Percentiles rank a stretch among this genome's conserved stretches.
Evolutionary conservation across 2,329 filamentous ascomycete genomes (phyloP).

Genomic region (Colletotrichum siamense): DNA sequence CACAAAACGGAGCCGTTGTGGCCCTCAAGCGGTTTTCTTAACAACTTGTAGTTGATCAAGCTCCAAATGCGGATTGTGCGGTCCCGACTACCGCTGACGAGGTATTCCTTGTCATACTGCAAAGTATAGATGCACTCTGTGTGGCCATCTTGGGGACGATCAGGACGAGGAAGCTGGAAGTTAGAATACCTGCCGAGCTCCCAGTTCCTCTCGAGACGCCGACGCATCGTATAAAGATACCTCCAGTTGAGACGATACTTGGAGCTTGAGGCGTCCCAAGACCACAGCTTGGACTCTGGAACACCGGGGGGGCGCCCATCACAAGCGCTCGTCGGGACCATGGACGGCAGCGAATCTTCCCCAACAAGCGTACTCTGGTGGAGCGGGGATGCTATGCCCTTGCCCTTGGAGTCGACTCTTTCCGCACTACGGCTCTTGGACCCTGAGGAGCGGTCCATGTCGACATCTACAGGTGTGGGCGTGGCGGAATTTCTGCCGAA

Average conservation of each 20-base stretch:
- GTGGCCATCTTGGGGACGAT: slow-evolving; percentile 82
- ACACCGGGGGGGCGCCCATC: slow-evolving; percentile 27
- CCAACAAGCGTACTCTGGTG: slow-evolving; percentile 19
- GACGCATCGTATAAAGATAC: slow-evolving; percentile 88
- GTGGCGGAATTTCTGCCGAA: neutral
- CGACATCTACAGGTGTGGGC: slow-evolving; percentile 28
- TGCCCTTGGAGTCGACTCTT: slow-evolving; percentile 39
- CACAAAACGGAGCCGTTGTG: slow-evolving; percentile 91
- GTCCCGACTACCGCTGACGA: slow-evolving; percentile 94
- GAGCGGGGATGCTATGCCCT: slow-evolving; percentile 22
- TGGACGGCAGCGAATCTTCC: slow-evolving; percentile 34
- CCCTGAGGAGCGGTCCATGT: slow-evolving; percentile 39
- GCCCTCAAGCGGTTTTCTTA: slow-evolving; percentile 73
- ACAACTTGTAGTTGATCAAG: slow-evolving; percentile 79
- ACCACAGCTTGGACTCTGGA: slow-evolving; percentile 53
- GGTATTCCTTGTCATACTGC: slow-evolving; percentile 82
- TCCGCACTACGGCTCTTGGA: slow-evolving; percentile 30
- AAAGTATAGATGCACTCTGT: slow-evolving; percentile 94
- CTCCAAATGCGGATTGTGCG: slow-evolving; percentile 90
- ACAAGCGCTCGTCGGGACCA: slow-evolving; percentile 31
- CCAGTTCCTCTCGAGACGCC: slow-evolving; percentile 90
- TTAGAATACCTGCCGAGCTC: slow-evolving; percentile 80
- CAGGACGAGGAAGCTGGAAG: slow-evolving; percentile 89
- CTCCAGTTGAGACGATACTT: slow-evolving; percentile 84
- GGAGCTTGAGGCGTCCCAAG: slow-evolving; percentile 52